Percentiles rank a stretch among this genome's conserved stretches.
Evolutionary conservation across 257 asterid genomes (phyloP).

Genomic region (Ilex asprella): DNA sequence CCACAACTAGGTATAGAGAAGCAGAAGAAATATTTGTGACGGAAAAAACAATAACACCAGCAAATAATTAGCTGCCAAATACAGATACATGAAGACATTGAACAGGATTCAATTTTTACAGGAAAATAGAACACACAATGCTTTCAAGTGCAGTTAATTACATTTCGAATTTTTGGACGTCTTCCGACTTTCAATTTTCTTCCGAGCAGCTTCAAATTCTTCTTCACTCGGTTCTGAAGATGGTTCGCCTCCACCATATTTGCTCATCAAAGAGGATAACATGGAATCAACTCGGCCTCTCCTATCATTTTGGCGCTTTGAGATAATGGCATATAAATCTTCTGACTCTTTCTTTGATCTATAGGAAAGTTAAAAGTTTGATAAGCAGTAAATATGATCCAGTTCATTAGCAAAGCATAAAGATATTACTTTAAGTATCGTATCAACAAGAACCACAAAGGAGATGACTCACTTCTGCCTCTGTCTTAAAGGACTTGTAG

Average conservation of each 20-base stretch:
- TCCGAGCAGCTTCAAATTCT: slow-evolving; percentile 84
- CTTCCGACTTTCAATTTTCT: slow-evolving; percentile 53
- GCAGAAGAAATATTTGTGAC: too few species aligned
- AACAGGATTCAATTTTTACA: background rate
- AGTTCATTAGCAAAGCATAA: background rate
- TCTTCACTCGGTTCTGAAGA: slow-evolving; percentile 76
- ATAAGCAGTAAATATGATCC: background rate
- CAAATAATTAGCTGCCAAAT: too few species aligned
- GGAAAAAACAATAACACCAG: too few species aligned
- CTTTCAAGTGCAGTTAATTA: slow-evolving; percentile 25
- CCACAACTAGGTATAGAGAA: too few species aligned
- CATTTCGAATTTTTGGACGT: slow-evolving; percentile 33
- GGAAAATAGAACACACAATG: background rate
- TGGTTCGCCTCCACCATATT: slow-evolving; percentile 54
- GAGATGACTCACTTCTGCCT: slow-evolving; percentile 55
- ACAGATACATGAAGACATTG: too few species aligned
- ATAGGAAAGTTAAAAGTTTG: slow-evolving; percentile 10
- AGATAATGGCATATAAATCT: slow-evolving; percentile 57
- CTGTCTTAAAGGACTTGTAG: slow-evolving; percentile 66
- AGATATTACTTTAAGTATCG: background rate
- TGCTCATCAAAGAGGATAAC: slow-evolving; percentile 74
- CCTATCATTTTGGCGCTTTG: slow-evolving; percentile 73
- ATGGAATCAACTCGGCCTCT: slow-evolving; percentile 63
- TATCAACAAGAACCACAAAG: background rate
- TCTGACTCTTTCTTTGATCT: slow-evolving; percentile 63